These are phyloP conservation scores for Entomortierella chlamydospora DNA, from an alignment of 192 early-diverging fungal genomes.

Conservation along the genomic window DNA sequence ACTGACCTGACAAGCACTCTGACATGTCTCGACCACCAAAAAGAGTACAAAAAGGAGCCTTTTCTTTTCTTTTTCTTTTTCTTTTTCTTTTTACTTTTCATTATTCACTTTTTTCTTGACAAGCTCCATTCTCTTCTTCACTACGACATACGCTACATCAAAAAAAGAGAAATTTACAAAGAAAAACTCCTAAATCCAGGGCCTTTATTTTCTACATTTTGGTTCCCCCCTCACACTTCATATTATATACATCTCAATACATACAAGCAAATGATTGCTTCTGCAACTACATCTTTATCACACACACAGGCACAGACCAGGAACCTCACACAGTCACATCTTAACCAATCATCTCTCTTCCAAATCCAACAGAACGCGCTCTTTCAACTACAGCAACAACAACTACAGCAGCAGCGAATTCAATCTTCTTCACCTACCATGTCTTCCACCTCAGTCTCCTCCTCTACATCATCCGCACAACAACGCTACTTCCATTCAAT, in stretches of 20 bases:
- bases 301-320: conserved; percentile 38
- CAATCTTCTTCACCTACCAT: conserved; percentile 19
- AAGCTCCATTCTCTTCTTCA: neutral
- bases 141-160: too few relatives aligned
- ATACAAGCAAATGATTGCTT: conserved; percentile 23
- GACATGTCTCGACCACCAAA: neutral
- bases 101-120: neutral
- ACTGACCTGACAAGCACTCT: neutral
- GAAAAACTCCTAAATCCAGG: too few relatives aligned
- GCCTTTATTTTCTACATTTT: neutral
- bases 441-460: neutral
- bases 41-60: conserved; percentile 41
- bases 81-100: conserved; percentile 2
- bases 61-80: conserved; percentile 11
- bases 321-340: conserved; percentile 19
- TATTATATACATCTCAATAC: neutral
- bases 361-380: conserved; percentile 13
- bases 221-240: neutral
- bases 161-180: too few relatives aligned
- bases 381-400: conserved; percentile 1
- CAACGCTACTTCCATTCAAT: neutral
- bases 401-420: too few relatives aligned
- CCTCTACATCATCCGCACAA: conserved; percentile 6
- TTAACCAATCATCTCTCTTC: conserved; percentile 14
- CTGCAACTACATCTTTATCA: neutral